Evolutionary conservation across 2,329 filamentous ascomycete genomes (phyloP), one percentile per base, ranked within the genome.

Genomic region (Neoarthrinium moseri): DNA sequence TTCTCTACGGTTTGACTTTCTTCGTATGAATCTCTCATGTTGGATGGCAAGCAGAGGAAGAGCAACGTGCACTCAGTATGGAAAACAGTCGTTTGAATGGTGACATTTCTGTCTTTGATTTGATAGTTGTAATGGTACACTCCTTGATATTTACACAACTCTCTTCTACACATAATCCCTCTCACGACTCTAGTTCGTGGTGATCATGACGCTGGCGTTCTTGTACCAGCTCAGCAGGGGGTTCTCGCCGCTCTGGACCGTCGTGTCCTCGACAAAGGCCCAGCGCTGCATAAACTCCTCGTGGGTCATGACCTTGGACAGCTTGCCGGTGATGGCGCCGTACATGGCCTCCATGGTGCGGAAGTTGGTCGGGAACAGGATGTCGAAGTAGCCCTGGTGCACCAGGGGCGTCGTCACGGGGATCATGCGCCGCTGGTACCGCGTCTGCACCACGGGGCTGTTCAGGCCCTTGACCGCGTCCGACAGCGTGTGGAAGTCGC

Each of bases 301-400:
- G 60, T 99, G 94, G 29, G 86, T 83, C 64, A 85, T 80, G 42
- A 95, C 89, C 42, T 87, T 81, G 3, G 91, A 96, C 57, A 97
- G 74, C 64, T 95, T 94, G 24, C 92, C 92, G 0, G 94, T 99
- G 57, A 97, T 83, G 50, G 90, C 90, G 46, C 89, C 85, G 70
- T 99, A 99, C 56, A 97, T 83, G 58, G 90, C 84, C 68, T 97
- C 91, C 68, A 94, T 86, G 55, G 95, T 86, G 51, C 81, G 77
- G 64, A 99, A 99, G 68, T 99, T 87, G 10, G 94, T 99, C 0
- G 94, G 94, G 71, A 99, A 99, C 63, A 99, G 84, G 58, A 99
- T 96, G 64, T 99, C 95, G 63, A 99, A 99, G 69, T 96, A 97
- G 36, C 94, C 95, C 72, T 99, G 95, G 65, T 97, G 91, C 38